phyloP scores from a whole-genome alignment of 768 basidiomycete species.

The Lentinula sp. region DNA sequence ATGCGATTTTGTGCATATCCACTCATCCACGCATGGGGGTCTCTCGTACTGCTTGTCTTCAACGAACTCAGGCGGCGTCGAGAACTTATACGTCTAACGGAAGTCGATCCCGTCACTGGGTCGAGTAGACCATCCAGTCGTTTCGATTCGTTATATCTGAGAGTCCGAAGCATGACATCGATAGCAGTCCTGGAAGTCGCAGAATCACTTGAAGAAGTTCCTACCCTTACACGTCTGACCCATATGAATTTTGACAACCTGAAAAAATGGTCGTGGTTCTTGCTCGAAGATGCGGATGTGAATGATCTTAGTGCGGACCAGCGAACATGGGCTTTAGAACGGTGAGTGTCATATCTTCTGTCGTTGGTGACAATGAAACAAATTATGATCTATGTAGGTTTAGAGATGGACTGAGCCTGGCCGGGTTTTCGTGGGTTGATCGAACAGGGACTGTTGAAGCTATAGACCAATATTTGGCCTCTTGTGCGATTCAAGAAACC shows the following conservation, averaged over 20 bases:
- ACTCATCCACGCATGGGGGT: neutral
- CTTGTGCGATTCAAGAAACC: neutral
- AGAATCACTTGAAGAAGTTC: neutral
- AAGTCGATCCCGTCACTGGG: neutral
- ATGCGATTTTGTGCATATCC: neutral
- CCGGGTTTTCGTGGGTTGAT: constrained; percentile 2
- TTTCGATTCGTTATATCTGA: neutral
- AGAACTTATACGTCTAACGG: neutral
- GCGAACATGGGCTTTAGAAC: constrained; percentile 1
- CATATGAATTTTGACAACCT: neutral
- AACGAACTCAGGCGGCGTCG: neutral
- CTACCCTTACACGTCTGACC: neutral
- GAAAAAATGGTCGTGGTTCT: neutral
- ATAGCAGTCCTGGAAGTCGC: neutral
- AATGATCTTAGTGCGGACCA: neutral
- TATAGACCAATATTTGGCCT: neutral
- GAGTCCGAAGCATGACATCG: neutral
- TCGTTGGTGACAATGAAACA: too few species aligned
- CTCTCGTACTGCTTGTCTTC: neutral
- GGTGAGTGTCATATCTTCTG: neutral
- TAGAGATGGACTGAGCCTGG: neutral
- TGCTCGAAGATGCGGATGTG: neutral
- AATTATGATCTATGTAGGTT: neutral
- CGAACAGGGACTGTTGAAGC: neutral
- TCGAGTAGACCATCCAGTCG: neutral